Evolutionary conservation across 2,329 filamentous ascomycete species (phyloP).

Genomic region (Aspergillus unguis): DNA sequence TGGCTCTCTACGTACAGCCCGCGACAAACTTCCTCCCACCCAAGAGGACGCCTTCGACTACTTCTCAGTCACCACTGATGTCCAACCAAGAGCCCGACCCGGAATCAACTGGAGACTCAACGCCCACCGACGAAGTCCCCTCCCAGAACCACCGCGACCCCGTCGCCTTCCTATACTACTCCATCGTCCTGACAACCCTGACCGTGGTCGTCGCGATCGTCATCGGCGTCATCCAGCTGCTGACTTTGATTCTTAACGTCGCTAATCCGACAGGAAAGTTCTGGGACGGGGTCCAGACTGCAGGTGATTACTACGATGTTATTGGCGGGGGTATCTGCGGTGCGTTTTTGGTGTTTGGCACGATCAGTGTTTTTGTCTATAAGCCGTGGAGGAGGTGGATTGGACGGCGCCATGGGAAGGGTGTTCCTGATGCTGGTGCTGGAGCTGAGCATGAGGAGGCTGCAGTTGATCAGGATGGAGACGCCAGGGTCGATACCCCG

Average conservation of each 20-base stretch:
- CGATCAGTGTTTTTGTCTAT: conserved; percentile 71
- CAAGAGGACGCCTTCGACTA: conserved; percentile 21
- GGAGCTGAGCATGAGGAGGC: conserved; percentile 17
- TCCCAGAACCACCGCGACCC: conserved; percentile 63
- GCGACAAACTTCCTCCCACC: conserved; percentile 39
- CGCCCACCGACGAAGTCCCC: conserved; percentile 12
- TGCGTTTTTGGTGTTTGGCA: conserved; percentile 73
- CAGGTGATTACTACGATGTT: conserved; percentile 78
- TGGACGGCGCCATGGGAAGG: conserved; percentile 36
- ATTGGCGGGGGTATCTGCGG: conserved; percentile 85
- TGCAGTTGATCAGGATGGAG: neutral
- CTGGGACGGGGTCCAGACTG: conserved; percentile 79
- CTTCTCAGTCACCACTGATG: conserved; percentile 17
- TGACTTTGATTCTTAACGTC: conserved; percentile 74
- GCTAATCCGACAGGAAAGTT: conserved; percentile 72
- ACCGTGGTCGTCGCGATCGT: conserved; percentile 81
- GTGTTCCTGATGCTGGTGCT: conserved; percentile 11
- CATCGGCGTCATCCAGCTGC: conserved; percentile 79
- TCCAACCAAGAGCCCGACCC: conserved; percentile 1
- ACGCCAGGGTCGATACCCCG: conserved; percentile 11
- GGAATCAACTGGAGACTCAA: conserved; percentile 10
- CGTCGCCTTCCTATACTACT: conserved; percentile 93
- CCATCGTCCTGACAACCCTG: conserved; percentile 76
- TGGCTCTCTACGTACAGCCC: conserved; percentile 75
- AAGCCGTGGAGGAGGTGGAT: conserved; percentile 70